Evolutionary conservation across 495 filamentous ascomycete species (phyloP).

Genomic region (Annulohypoxylon nitens): DNA sequence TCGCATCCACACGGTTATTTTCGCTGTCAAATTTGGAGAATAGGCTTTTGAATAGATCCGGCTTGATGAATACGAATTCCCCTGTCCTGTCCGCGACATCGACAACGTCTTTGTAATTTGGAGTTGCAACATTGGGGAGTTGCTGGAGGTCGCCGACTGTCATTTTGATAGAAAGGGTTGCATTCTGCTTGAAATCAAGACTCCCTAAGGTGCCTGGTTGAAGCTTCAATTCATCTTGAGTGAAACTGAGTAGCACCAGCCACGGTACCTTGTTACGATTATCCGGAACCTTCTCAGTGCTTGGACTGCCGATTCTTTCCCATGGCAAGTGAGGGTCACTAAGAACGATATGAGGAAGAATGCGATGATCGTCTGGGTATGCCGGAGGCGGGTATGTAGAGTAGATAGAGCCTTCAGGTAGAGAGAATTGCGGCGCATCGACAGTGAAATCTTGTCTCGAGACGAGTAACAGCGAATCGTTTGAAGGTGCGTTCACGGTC

Average conservation of each 20-base stretch:
- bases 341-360: slow-evolving; percentile 65
- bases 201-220: slow-evolving; percentile 14
- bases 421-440: slow-evolving; percentile 32
- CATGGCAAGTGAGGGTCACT: slow-evolving; percentile 65
- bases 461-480: not conserved
- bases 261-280: slow-evolving; percentile 52
- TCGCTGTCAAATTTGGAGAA: slow-evolving; percentile 26
- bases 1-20: not conserved
- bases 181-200: slow-evolving; percentile 31
- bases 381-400: slow-evolving; percentile 60
- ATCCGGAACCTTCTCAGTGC: slow-evolving; percentile 3
- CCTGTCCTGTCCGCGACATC: not conserved
- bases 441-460: slow-evolving; percentile 35
- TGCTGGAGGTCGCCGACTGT: slow-evolving; percentile 27
- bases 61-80: slow-evolving; percentile 45
- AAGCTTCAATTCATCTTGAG: slow-evolving; percentile 43
- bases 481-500: not conserved
- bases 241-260: slow-evolving; percentile 58
- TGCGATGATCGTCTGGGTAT: slow-evolving; percentile 48
- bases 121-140: slow-evolving; percentile 17
- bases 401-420: slow-evolving; percentile 29
- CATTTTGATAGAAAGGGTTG: slow-evolving; percentile 36
- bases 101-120: not conserved
- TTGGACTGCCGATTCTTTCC: slow-evolving; percentile 50
- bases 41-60: slow-evolving; percentile 46